phyloP scores from a whole-genome alignment of 176 grass and related monocot species.

The Oryza nivara region DNA sequence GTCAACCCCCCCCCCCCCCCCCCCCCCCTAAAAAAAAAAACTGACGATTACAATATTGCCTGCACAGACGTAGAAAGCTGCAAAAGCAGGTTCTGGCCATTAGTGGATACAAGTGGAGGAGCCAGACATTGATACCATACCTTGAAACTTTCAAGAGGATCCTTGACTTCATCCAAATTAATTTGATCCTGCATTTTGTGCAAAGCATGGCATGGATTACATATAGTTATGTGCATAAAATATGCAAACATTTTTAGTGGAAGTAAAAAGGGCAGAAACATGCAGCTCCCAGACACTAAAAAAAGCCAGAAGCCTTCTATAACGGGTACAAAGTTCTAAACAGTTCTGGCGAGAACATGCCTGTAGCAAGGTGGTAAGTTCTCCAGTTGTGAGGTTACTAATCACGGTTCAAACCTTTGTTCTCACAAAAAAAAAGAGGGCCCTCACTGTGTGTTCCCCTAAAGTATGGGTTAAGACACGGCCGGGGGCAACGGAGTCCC shows the following conservation, averaged over 20 bases:
- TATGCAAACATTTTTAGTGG: slow-evolving; percentile 22
- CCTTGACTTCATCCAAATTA: slow-evolving; percentile 82
- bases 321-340: slow-evolving; percentile 3
- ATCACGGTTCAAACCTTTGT: not conserved
- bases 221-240: slow-evolving; percentile 31
- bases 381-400: not conserved
- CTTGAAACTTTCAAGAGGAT: slow-evolving; percentile 93
- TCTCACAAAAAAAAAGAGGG: not conserved
- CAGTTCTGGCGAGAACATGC: too few relatives aligned
- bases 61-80: not conserved
- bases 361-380: too few relatives aligned
- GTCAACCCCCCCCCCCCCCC: too few relatives aligned
- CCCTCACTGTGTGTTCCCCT: not conserved
- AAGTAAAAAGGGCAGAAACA: not conserved
- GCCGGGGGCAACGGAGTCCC: not conserved
- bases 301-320: slow-evolving; percentile 1
- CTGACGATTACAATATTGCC: not conserved
- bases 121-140: slow-evolving; percentile 37
- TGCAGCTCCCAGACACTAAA: not conserved
- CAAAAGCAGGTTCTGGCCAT: not conserved
- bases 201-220: slow-evolving; percentile 18
- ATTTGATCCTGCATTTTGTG: slow-evolving; percentile 81
- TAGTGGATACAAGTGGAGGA: slow-evolving; percentile 6
- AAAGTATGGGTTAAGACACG: too few relatives aligned
- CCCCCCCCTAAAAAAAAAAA: not conserved